Evolutionary conservation across 1,139 yeast genomes (phyloP).

Genomic region (Zhuliangozyma parablackwelliae): DNA sequence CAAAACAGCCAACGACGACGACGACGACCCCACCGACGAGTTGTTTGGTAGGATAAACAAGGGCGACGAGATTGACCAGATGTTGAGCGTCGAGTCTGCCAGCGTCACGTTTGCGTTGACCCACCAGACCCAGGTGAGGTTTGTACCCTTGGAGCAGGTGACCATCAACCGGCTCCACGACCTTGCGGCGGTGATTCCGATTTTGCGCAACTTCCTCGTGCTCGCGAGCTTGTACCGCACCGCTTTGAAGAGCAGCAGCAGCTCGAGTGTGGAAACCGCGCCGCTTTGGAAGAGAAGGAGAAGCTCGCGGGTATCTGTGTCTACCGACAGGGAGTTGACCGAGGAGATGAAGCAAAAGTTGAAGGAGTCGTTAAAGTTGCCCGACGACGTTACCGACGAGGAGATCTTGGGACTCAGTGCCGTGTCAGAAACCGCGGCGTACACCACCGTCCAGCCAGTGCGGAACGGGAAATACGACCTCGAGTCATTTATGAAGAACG

Average conservation of each 20-base stretch:
- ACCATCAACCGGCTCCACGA: conserved; percentile 20
- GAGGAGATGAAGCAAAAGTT: conserved; percentile 26
- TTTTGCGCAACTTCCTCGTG: conserved; percentile 29
- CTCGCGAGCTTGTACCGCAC: conserved; percentile 19
- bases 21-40: conserved; percentile 2
- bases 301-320: conserved; percentile 8
- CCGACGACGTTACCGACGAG: conserved; percentile 37
- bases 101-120: conserved; percentile 7
- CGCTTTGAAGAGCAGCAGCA: conserved; percentile 2
- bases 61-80: conserved; percentile 14
- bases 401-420: conserved; percentile 36
- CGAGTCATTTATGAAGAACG: conserved; percentile 19
- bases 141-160: conserved; percentile 19
- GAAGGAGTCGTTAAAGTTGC: conserved; percentile 32
- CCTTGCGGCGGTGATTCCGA: conserved; percentile 22
- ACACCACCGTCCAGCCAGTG: conserved; percentile 18
- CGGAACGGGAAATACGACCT: conserved; percentile 16
- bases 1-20: conserved; percentile 1
- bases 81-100: conserved; percentile 3
- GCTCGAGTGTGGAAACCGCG: background rate
- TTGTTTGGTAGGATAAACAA: conserved; percentile 17
- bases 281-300: conserved; percentile 5
- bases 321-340: conserved; percentile 11
- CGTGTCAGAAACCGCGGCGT: conserved; percentile 17
- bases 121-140: conserved; percentile 10